Evolutionary conservation across 2,329 filamentous ascomycete genomes (phyloP).

Genomic region (Aspergillus novofumigatus): DNA sequence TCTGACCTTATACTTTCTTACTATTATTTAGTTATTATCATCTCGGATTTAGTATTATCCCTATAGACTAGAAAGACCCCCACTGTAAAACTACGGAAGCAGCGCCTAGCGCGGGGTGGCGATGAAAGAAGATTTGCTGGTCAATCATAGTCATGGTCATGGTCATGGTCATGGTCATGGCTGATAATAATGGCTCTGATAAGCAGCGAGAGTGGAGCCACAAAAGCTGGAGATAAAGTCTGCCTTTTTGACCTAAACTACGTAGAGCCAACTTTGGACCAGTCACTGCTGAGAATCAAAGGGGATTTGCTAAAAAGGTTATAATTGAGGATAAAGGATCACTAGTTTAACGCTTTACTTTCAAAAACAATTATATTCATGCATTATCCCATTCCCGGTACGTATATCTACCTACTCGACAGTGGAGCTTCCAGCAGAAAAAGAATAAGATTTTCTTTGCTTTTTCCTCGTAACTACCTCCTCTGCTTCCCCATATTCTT

Average conservation of each 20-base stretch:
- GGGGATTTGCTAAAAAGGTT: constrained; percentile 20
- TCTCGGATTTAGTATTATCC: not conserved
- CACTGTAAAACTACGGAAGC: constrained; percentile 6
- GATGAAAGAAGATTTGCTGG: constrained; percentile 9
- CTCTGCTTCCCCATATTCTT: not conserved
- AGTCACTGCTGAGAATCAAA: not conserved
- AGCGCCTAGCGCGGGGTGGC: constrained; percentile 27
- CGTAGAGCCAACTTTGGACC: not conserved
- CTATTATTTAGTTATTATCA: not conserved
- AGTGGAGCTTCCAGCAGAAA: not conserved
- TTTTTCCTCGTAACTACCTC: not conserved
- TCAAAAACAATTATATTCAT: not conserved
- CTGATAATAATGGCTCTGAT: constrained; percentile 18
- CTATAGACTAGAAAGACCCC: not conserved
- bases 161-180: not conserved
- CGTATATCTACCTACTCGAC: not conserved
- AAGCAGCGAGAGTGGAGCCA: constrained; percentile 34
- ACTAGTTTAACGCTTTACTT: not conserved
- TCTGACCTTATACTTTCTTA: not conserved
- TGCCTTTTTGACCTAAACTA: no score
- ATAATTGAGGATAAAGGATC: not conserved
- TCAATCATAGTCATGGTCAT: constrained; percentile 1
- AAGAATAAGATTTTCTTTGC: not conserved
- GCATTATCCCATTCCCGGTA: not conserved
- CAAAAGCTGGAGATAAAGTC: constrained; percentile 21